Conservation (phyloP, 345 rosid species). For the Gynandropsis gynandra region DNA sequence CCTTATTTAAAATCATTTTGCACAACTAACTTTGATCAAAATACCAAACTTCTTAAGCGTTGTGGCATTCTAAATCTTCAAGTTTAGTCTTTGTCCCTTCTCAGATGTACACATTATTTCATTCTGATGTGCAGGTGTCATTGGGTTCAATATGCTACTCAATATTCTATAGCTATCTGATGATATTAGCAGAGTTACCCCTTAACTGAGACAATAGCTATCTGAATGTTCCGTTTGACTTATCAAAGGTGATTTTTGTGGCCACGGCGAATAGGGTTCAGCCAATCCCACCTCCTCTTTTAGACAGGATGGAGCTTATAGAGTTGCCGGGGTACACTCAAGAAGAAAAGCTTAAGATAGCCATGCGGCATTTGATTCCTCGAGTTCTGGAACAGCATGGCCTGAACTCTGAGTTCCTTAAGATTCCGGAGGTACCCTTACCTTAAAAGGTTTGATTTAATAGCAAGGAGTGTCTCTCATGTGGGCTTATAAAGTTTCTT, state of each 20-base stretch:
- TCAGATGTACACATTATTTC: constrained; percentile 6
- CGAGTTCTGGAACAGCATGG: constrained; percentile 97
- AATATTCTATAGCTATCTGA: not conserved
- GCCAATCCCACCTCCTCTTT: constrained; percentile 93
- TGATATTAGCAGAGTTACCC: constrained; percentile 20
- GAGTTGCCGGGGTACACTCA: constrained; percentile 96
- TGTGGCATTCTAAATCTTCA: constrained; percentile 7
- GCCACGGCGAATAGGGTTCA: constrained; percentile 92
- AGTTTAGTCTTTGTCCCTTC: not conserved
- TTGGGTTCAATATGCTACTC: not conserved
- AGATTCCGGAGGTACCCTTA: constrained; percentile 81
- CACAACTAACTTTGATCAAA: not conserved
- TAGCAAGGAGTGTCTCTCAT: not conserved
- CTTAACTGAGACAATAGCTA: constrained; percentile 68
- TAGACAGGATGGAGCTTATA: constrained; percentile 96
- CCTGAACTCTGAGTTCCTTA: constrained; percentile 70
- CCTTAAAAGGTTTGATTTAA: not conserved
- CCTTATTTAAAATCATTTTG: not conserved
- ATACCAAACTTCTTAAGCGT: constrained; percentile 1
- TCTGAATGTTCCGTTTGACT: constrained; percentile 95
- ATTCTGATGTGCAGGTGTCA: not conserved
- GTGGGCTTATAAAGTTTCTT: constrained; percentile 10
- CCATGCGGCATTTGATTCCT: constrained; percentile 89
- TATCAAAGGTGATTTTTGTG: constrained; percentile 88
- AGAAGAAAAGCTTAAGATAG: constrained; percentile 92